Percentiles rank a stretch among this genome's conserved stretches.
Conservation (phyloP, 176 grass and related monocot species). For the Echinochloa phyllopogon region DNA sequence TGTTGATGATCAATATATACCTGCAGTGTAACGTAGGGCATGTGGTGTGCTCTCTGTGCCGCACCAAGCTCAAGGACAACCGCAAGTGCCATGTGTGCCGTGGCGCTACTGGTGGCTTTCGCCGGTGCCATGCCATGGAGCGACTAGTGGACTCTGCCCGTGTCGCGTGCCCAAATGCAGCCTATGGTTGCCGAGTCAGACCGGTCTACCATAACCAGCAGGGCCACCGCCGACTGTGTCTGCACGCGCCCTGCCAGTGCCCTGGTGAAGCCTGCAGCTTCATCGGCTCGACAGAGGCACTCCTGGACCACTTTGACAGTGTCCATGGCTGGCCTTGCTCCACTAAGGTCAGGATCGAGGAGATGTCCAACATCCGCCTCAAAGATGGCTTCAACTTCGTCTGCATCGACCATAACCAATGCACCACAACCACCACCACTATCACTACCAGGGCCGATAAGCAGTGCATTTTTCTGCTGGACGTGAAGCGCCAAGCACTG, state of each 20-base stretch:
- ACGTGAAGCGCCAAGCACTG: background rate
- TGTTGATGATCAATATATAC: background rate
- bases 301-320: background rate
- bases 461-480: background rate
- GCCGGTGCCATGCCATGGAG: background rate
- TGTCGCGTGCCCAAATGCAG: background rate
- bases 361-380: background rate
- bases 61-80: background rate
- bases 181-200: background rate
- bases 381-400: background rate
- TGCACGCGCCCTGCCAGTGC: background rate
- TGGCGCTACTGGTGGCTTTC: background rate
- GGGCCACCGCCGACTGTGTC: background rate
- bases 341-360: background rate
- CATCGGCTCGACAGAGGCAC: background rate
- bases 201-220: background rate
- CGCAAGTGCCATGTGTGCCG: background rate
- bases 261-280: background rate
- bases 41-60: background rate
- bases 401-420: background rate
- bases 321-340: background rate
- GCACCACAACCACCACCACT: too few relatives aligned
- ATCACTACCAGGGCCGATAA: background rate
- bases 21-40: background rate
- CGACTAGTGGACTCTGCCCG: background rate